Evolutionary conservation across 169 alveolate species (phyloP), one percentile per base, ranked within the genome.

Genomic region (Plasmodium coatneyi): DNA sequence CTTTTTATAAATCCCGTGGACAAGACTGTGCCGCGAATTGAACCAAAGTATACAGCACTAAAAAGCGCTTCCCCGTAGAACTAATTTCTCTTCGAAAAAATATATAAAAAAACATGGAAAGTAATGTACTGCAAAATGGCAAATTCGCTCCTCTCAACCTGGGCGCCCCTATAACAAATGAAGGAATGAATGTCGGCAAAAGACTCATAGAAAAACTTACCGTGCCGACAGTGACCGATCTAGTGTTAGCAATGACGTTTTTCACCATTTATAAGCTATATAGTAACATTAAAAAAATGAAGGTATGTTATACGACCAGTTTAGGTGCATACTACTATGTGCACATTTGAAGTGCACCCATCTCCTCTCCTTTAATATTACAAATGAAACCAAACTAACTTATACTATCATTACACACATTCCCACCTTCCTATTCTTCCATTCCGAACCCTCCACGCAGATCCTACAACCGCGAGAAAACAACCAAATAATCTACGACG

Each of bases 141-240:
- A 41, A 30, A 43, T 39, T 79, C 12, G 25, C 6, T 28, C 41
- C 84, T 12, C 49, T 41, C 34, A 28, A 79, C 56, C 28, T 79
- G 30, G 84, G 72, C 30, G 19, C 72, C 43, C 84, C 84, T 1
- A 14, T 79, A 10, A 36, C 43, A 79, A 79, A 41, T 41, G 70
- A 19, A 25, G 84, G 72, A n/a, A 22, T 79, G 4, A 79, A 79
- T 79, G 49, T 79, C 14, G 84, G 72, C n/a, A 79, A 41, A 79
- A 79, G 71, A 34, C 56, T 79, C 2, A 14, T 41, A 79, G 54
- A 7, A 41, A 79, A 43, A 2, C 60, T 79, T 41, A 25, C 0
- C 56, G 7, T 5, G 1, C 25, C 71, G 22, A n/a, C 84, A 25
- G 28, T 36, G 28, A 14, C 70, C 14, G 56, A 79, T 79, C 7